Evolutionary conservation across 1,284 basidiomycete species (phyloP).

Genomic region (Meira nashicola): DNA sequence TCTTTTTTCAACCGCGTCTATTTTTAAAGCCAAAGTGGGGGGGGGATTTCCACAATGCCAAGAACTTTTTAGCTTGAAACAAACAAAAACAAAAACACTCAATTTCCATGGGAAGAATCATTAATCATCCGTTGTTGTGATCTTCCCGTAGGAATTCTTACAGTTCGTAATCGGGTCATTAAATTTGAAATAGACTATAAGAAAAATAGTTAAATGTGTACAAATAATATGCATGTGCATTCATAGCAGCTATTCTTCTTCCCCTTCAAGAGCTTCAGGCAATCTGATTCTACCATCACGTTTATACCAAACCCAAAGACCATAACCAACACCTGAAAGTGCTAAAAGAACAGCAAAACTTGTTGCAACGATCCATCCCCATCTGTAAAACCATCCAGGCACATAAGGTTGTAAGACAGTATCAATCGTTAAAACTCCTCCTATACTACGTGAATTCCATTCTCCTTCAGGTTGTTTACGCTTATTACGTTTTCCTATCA

Average conservation of each 20-base stretch:
- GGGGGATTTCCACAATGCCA: no score
- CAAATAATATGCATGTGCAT: no score
- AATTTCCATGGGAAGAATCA: no score
- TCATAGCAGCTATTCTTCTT: constrained; percentile 21
- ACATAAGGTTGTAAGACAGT: constrained; percentile 75
- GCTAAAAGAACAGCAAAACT: constrained; percentile 6
- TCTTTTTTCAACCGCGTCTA: no score
- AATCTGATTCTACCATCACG: constrained; percentile 17
- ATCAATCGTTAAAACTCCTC: constrained; percentile 82
- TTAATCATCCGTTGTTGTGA: no score
- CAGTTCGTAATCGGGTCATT: neutral
- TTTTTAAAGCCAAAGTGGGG: no score
- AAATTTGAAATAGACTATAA: neutral
- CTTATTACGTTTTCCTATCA: neutral
- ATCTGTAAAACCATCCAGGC: constrained; percentile 57
- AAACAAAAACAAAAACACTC: no score
- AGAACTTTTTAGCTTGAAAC: no score
- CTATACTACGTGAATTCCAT: constrained; percentile 18
- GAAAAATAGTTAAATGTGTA: neutral
- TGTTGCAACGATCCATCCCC: constrained; percentile 16
- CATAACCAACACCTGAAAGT: constrained; percentile 11
- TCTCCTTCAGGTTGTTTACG: neutral
- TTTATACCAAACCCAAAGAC: constrained; percentile 7
- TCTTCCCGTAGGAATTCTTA: no score
- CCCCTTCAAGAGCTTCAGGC: constrained; percentile 27